Base-by-base conservation (phyloP, 169 alveolate species). In the Plasmodium relictum region DNA sequence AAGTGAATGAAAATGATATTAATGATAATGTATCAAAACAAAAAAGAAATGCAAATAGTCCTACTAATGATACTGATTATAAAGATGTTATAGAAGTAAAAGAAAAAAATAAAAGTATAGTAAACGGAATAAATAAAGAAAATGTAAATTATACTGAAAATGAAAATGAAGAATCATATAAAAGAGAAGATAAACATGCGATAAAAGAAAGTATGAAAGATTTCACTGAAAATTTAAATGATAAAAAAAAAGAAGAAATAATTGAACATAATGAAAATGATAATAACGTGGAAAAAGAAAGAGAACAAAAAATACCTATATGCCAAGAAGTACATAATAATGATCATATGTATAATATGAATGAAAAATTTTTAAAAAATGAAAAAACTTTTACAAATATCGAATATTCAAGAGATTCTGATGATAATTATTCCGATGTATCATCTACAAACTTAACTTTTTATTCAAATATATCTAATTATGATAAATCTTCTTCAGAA, bases 401-500 rank as follows among this genome's bases (percentile, higher is more conserved):
- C 5, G 16, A 73, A 73, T 12, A 20, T n/a, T n/a, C 73, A 16
- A 37, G 58, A 58, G 56, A 16, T 56, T 73, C 88, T 2, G 78
- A 76, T 62, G 89, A 76, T 24, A 76, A 16, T 9, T 18, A 14
- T 5, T 62, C 89, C n/a, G 72, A 63, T 42, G 63, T 50, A 12
- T 70, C 62, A 44, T 76, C 89, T 3, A 62, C 78, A 12, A 62
- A 76, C 22, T 44, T 76, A 76, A 76, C 89, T n/a, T 76, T 76
- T 31, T 48, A 76, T 76, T 76, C 89, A 0, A 76, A 76, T 24
- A 61, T 76, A 10, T 63, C 89, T 9, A 39, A 63, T 63, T 45
- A 31, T 26, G 74, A 22, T 37, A 41, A 63, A 20, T 45, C 48
- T 7, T 24, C 14, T 61, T 76, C 76, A 5, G 89, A 76, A n/a